Evolutionary conservation across 2,329 filamentous ascomycete species (phyloP), one percentile per base, ranked within the genome.

Genomic region (Neonectria coccinea): DNA sequence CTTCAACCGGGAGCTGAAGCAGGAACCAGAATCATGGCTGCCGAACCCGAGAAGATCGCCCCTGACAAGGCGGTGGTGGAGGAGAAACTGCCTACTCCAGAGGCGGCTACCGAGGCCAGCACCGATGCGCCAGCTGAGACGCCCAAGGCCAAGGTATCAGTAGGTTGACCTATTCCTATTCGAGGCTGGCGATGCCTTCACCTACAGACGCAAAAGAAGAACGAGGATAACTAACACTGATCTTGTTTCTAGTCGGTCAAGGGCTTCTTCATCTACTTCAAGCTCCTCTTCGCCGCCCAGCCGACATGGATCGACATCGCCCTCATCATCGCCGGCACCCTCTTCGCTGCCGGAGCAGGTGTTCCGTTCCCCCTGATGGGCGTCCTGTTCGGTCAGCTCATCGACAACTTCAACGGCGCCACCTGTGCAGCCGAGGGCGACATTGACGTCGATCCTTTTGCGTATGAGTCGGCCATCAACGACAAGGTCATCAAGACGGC

Each of bases 351-450:
- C 48, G 86, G 82, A 36, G 84, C 88, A 22, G 88, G 88, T 36
- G 82, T 88, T 4, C 88, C 88, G 0, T 88, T 89, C 61, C 88
- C 88, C 5, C 79, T 90, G 18, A 85, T 90, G 72, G 88, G 86
- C 44, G 86, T 91, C 57, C 79, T 90, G 55, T 90, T 90, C 70
- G 87, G 88, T 54, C 80, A 89, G 74, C 84, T 91, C 9, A 80
- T 90, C 64, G 86, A 90, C 72, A 81, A 86, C 67, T 81, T 90
- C 72, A 89, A 89, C 73, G 76, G 79, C 14, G 84, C 85, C 14
- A 84, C 85, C 16, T 89, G 87, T 71, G 79, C 74, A 29, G 73
- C 78, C 12, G 56, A 67, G 6, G 58, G 54, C 16, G 53, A 51
- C 45, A 53, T 47, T 3, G 36, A 39, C 62, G 74, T 44, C 51